Evolutionary conservation across 441 rosid genomes (phyloP), one percentile per base, ranked within the genome.

Genomic region (Gossypium davidsonii): DNA sequence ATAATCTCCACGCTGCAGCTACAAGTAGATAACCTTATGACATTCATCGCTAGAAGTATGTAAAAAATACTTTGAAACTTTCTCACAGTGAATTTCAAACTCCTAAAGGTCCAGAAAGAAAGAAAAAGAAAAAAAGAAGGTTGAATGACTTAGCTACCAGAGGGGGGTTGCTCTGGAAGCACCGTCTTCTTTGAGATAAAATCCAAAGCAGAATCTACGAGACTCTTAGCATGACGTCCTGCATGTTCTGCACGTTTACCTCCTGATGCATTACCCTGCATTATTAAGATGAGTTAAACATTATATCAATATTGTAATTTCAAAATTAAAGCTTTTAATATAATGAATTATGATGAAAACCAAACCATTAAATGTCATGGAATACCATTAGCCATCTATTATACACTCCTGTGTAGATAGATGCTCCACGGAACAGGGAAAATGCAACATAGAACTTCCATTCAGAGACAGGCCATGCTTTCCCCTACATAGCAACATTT

Each of bases 381-480:
- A 57, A 73, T 94, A 94, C 99, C 99, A 88, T 86, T 42, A 89
- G 84, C 94, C 93, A 95, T 81, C 98, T 84, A 76, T 84, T 86
- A 84, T 90, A 88, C 69, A 95, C 71, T 61, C 98, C 98, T 0
- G 89, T 84, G 83, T 42, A 86, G 71, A 94, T 94, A 55, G 98
- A 82, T 69, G 96, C 99, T 70, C 71, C 96, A 3, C 98, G 93
- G 76, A 92, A 94, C 89, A 94, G 8, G 58, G 92, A 89, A 80
- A 94, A 90, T 21, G 97, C 89, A 56, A 91, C 63, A 73, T 94
- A 89, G 89, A 94, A 92, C 82, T 92, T 94, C 99, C 99, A 94
- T 66, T 83, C 79, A 74, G 79, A 83, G 69, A 86, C 90, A 65
- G 99, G 98, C 99, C 99, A 94, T 34, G 87, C 79, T 83, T 82